Evolutionary conservation across 768 basidiomycete species (phyloP).

Genomic region (Phanerodontia chrysosporium): DNA sequence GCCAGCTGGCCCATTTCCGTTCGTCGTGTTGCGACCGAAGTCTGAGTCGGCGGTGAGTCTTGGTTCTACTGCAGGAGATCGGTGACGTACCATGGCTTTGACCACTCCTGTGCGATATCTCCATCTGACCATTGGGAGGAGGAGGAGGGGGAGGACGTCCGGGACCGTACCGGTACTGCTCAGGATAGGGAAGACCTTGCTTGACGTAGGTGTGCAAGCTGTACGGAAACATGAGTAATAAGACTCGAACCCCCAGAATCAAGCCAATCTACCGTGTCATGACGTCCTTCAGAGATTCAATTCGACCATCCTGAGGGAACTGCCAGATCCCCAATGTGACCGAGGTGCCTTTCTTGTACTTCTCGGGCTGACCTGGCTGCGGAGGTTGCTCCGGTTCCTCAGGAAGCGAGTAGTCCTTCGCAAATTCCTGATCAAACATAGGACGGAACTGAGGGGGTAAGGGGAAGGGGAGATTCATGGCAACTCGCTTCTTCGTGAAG

Average conservation of each 20-base stretch:
- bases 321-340: constrained; percentile 74
- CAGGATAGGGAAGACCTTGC: constrained; percentile 64
- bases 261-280: constrained; percentile 52
- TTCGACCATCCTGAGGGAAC: constrained; percentile 57
- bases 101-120: neutral
- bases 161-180: constrained; percentile 66
- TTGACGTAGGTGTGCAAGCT: constrained; percentile 68
- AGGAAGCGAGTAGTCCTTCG: constrained; percentile 33
- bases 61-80: neutral
- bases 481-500: constrained; percentile 44
- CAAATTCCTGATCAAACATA: constrained; percentile 20
- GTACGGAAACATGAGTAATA: neutral
- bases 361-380: constrained; percentile 32
- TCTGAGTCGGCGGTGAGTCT: neutral
- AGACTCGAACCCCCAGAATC: neutral
- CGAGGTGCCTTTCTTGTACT: constrained; percentile 50
- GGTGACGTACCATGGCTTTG: neutral
- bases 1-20: constrained; percentile 7
- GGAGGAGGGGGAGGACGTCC: constrained; percentile 58
- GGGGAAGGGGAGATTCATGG: constrained; percentile 25
- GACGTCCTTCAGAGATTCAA: constrained; percentile 66
- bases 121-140: constrained; percentile 3
- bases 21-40: neutral
- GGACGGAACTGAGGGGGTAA: constrained; percentile 12
- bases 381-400: constrained; percentile 31